These are phyloP conservation scores for Pleurotus platypus DNA, from an alignment of 768 basidiomycete genomes.

Conservation along the genomic window DNA sequence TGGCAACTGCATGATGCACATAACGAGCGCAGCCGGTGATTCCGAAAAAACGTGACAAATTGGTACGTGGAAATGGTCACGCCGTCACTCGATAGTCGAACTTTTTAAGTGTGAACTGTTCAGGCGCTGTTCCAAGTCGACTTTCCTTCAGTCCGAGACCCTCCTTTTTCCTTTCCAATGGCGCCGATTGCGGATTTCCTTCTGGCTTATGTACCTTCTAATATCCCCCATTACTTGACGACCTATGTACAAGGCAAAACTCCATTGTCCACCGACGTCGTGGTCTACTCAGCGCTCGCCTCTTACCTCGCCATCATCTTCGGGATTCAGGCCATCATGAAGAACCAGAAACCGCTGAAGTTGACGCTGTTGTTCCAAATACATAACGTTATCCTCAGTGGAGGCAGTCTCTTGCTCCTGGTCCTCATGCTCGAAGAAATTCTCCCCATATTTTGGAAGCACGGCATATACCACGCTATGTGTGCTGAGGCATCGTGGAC, in stretches of 20 bases:
- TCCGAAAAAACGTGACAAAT: no score
- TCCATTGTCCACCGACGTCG: constrained; percentile 78
- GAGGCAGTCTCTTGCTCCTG: constrained; percentile 81
- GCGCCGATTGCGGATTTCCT: constrained; percentile 72
- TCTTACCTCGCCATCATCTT: constrained; percentile 90
- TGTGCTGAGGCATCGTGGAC: constrained; percentile 84
- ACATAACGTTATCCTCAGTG: constrained; percentile 87
- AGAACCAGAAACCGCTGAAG: constrained; percentile 64
- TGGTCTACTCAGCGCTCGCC: constrained; percentile 66
- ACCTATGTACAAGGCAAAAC: constrained; percentile 72
- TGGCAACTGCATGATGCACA: background rate
- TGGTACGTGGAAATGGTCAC: background rate
- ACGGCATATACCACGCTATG: constrained; percentile 72
- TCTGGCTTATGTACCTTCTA: constrained; percentile 47
- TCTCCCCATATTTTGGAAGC: constrained; percentile 68
- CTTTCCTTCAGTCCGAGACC: constrained; percentile 13
- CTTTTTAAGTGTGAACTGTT: constrained; percentile 2
- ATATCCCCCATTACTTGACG: constrained; percentile 53
- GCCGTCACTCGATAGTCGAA: background rate
- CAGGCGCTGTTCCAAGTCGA: background rate
- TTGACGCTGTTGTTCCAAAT: constrained; percentile 82
- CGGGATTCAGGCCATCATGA: constrained; percentile 81
- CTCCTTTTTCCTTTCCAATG: constrained; percentile 42
- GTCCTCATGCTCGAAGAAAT: constrained; percentile 92
- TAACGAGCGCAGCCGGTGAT: no score